A percentile compares a stretch with the other conserved stretches of the same genome.
phyloP scores from a whole-genome alignment of 2,329 filamentous ascomycete species.

The Neocatenulostroma microsporum region DNA sequence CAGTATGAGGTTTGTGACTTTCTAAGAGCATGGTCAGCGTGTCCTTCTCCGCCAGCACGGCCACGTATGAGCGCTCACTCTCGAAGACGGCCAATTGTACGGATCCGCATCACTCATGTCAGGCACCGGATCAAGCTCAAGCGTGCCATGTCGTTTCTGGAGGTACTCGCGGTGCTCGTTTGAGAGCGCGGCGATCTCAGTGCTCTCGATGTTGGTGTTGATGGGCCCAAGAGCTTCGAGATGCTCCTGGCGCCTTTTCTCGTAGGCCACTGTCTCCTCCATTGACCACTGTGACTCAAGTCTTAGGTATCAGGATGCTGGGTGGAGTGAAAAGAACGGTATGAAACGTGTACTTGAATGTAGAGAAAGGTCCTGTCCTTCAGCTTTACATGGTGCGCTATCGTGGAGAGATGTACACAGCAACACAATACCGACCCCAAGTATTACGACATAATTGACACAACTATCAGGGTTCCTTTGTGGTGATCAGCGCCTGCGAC shows the following conservation, averaged over 20 bases:
- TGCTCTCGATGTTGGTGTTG: constrained; percentile 7
- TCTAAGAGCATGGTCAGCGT: constrained; percentile 30
- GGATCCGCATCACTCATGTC: constrained; percentile 43
- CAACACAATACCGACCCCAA: too few relatives aligned
- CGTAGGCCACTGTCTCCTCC: constrained; percentile 3
- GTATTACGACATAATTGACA: too few relatives aligned
- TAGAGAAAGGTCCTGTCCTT: too few relatives aligned
- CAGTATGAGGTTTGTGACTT: constrained; percentile 44
- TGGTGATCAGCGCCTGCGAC: too few relatives aligned
- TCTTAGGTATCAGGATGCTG: too few relatives aligned
- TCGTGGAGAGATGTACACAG: too few relatives aligned
- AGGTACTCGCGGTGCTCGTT: constrained; percentile 42
- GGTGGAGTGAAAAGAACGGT: too few relatives aligned
- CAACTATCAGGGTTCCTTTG: too few relatives aligned
- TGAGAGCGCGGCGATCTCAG: constrained; percentile 25
- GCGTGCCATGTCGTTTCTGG: constrained; percentile 43
- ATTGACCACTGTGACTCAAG: too few relatives aligned
- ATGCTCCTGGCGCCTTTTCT: constrained; percentile 3
- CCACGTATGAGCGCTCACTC: neutral
- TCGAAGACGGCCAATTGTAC: constrained; percentile 41
- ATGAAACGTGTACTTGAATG: too few relatives aligned
- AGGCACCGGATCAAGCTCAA: constrained; percentile 46
- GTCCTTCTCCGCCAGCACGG: neutral
- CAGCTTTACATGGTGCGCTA: too few relatives aligned
- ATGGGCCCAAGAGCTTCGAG: constrained; percentile 2